Conservation (phyloP, 2,329 filamentous ascomycete species). For the Myotisia sp. region DNA sequence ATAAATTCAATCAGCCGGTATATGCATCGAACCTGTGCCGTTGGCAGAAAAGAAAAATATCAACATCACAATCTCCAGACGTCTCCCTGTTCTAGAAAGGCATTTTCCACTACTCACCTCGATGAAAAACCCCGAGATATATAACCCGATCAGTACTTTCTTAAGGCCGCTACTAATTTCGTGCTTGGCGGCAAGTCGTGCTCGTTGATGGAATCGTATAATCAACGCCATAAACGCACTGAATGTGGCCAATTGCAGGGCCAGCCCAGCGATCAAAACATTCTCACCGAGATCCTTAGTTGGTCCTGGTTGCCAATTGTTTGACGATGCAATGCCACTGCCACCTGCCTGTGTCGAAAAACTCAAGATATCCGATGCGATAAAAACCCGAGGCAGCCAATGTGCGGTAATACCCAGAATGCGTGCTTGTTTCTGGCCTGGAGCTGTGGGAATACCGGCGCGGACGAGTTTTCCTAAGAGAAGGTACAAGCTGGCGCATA, state of each 20-base stretch:
- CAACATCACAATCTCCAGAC: not conserved
- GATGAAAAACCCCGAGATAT: conserved; percentile 33
- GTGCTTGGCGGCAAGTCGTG: conserved; percentile 12
- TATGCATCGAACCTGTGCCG: conserved; percentile 39
- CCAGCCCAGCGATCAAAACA: conserved; percentile 32
- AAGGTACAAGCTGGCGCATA: conserved; percentile 39
- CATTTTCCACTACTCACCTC: conserved; percentile 24
- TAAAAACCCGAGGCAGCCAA: conserved; percentile 34
- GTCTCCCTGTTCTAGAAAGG: not conserved
- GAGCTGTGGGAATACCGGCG: conserved; percentile 20
- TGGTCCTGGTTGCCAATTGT: conserved; percentile 31
- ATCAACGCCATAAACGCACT: conserved; percentile 30
- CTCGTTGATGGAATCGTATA: conserved; percentile 25
- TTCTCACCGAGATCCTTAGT: conserved; percentile 27
- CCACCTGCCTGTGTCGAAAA: conserved; percentile 35
- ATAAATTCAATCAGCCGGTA: conserved; percentile 42
- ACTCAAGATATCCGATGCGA: conserved; percentile 33
- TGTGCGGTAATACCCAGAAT: conserved; percentile 26
- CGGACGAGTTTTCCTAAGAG: conserved; percentile 37
- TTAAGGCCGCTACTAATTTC: conserved; percentile 23
- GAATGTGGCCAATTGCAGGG: conserved; percentile 30
- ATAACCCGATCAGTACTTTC: conserved; percentile 30
- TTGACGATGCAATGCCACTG: conserved; percentile 30
- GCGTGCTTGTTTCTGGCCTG: conserved; percentile 16
- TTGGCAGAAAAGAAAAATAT: conserved; percentile 14